These are phyloP conservation scores for Monosporascus sp. DNA, from an alignment of 2,329 filamentous ascomycete genomes.

Conservation along the genomic window DNA sequence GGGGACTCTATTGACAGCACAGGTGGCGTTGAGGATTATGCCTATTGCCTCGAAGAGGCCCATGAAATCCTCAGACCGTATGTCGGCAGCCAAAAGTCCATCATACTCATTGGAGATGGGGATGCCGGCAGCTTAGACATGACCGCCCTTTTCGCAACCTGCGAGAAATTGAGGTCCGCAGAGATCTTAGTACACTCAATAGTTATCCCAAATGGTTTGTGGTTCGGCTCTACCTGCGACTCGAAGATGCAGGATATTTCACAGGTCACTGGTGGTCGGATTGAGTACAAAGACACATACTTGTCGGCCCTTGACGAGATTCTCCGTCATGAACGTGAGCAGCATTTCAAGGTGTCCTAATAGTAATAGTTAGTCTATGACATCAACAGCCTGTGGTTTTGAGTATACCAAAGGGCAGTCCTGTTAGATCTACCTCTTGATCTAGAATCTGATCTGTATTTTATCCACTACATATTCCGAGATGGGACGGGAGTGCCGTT, in stretches of 20 bases:
- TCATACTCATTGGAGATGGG: conserved; percentile 10
- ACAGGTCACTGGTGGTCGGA: conserved; percentile 1
- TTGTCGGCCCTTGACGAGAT: conserved; percentile 4
- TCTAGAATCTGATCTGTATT: too few relatives aligned
- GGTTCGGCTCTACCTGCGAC: not conserved
- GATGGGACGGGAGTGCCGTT: too few relatives aligned
- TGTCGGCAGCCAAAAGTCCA: not conserved
- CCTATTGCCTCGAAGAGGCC: conserved; percentile 5
- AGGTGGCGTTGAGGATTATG: conserved; percentile 4
- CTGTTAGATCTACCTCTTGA: too few relatives aligned
- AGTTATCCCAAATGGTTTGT: not conserved
- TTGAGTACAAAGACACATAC: conserved; percentile 5
- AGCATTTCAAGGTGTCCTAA: conserved; percentile 1
- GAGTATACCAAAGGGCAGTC: too few relatives aligned
- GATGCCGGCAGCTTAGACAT: not conserved
- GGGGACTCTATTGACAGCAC: not conserved
- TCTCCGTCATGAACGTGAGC: conserved; percentile 4
- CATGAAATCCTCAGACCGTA: not conserved
- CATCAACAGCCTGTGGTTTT: not conserved
- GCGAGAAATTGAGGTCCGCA: not conserved
- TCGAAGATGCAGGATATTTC: conserved; percentile 1
- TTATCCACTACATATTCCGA: too few relatives aligned
- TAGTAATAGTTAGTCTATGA: not conserved
- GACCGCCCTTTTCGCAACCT: not conserved
- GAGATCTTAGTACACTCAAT: conserved; percentile 3